Percentiles rank a stretch among this genome's conserved stretches.
Conservation (phyloP, 2,329 filamentous ascomycete species). For the Sordariomycetes sp. region DNA sequence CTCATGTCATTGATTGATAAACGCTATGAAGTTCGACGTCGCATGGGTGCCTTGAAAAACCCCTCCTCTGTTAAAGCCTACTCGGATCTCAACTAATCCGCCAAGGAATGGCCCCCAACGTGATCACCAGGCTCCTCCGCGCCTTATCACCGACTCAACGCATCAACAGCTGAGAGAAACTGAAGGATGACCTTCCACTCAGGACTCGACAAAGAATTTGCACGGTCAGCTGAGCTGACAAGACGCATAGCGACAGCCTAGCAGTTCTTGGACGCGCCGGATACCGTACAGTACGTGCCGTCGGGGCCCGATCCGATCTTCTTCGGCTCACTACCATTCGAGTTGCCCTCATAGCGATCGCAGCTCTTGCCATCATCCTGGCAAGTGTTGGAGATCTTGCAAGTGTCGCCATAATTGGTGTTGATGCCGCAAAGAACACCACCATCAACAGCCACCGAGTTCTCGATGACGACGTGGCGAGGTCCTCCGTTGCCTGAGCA, state of each 20-base stretch:
- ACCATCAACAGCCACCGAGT: constrained; percentile 23
- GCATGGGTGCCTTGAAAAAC: too few species aligned
- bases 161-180: too few species aligned
- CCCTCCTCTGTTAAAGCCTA: too few species aligned
- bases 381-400: constrained; percentile 6
- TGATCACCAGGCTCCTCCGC: too few species aligned
- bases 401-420: constrained; percentile 18
- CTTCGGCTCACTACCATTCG: constrained; percentile 21
- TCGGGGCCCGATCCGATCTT: constrained; percentile 27
- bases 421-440: constrained; percentile 25
- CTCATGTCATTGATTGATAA: too few species aligned
- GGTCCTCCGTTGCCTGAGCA: constrained; percentile 24
- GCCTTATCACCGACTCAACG: too few species aligned
- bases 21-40: too few species aligned
- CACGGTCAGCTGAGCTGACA: too few species aligned
- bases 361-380: constrained; percentile 5
- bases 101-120: too few species aligned
- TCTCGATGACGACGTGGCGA: constrained; percentile 8
- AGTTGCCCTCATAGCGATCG: constrained; percentile 21
- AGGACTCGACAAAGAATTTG: too few species aligned
- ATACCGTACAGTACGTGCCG: constrained; percentile 9
- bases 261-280: constrained; percentile 2
- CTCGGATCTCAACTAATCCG: too few species aligned
- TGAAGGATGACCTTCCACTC: too few species aligned
- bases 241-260: neutral